phyloP scores from a whole-genome alignment of 1,139 yeast species.

The Sugiyamaella xylanicola region DNA sequence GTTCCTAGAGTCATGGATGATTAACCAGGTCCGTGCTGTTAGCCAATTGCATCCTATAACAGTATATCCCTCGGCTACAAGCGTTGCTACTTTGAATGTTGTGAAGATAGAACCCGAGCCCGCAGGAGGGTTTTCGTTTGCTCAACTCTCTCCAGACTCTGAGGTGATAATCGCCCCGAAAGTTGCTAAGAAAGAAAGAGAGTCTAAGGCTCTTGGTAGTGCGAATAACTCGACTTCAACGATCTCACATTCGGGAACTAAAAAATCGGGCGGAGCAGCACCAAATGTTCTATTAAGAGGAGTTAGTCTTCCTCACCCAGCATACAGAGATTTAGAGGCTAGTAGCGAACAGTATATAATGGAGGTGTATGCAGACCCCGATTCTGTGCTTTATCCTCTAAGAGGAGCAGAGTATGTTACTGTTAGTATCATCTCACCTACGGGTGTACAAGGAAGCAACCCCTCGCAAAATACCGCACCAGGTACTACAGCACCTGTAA shows the following conservation, averaged over 20 bases:
- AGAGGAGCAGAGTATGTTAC: conserved; percentile 53
- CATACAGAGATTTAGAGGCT: conserved; percentile 17
- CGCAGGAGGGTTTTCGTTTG: conserved; percentile 44
- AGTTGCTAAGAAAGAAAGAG: conserved; percentile 45
- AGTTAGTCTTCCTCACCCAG: conserved; percentile 55
- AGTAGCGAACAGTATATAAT: conserved; percentile 33
- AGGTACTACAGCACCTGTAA: too few relatives aligned
- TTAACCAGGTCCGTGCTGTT: conserved; percentile 82
- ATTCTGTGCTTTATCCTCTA: conserved; percentile 43
- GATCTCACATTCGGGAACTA: conserved; percentile 7
- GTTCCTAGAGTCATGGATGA: conserved; percentile 69
- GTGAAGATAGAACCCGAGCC: conserved; percentile 58
- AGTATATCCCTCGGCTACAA: conserved; percentile 69
- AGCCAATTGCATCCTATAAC: conserved; percentile 60
- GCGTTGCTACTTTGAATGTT: conserved; percentile 65
- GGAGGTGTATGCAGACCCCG: conserved; percentile 51
- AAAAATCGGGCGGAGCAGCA: conserved; percentile 22
- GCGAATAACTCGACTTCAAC: not conserved
- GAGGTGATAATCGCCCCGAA: conserved; percentile 87
- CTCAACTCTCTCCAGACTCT: conserved; percentile 67
- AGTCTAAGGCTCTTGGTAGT: conserved; percentile 15
- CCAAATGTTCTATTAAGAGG: conserved; percentile 57
- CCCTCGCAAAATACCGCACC: conserved; percentile 25
- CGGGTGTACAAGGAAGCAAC: conserved; percentile 23
- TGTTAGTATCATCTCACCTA: conserved; percentile 53